Percentiles rank a stretch among this genome's conserved stretches.
These are phyloP conservation scores for Fonsecaea pedrosoi DNA, from an alignment of 2,329 filamentous ascomycete species.

Conservation along the genomic window DNA sequence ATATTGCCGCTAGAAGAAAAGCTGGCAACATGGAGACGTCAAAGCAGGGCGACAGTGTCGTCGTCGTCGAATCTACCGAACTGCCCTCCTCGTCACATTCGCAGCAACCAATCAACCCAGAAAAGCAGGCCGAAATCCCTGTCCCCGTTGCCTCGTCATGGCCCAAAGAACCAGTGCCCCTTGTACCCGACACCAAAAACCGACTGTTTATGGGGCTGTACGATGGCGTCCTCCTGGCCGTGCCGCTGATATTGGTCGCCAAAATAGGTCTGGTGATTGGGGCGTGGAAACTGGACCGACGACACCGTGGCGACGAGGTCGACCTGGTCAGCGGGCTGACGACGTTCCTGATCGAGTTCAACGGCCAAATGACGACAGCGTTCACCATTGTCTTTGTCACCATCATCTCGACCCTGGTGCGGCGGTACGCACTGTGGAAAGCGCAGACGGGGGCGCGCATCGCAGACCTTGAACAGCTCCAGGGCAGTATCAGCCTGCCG, in stretches of 20 bases:
- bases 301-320: constrained; percentile 12
- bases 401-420: constrained; percentile 26
- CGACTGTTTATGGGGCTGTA: constrained; percentile 17
- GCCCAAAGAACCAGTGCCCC: constrained; percentile 24
- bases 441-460: constrained; percentile 25
- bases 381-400: constrained; percentile 31
- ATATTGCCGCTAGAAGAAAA: not conserved
- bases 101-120: not conserved
- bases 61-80: not conserved
- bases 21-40: not conserved
- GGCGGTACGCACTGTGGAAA: constrained; percentile 26
- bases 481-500: constrained; percentile 23
- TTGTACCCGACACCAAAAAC: constrained; percentile 20
- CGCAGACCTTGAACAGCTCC: constrained; percentile 27
- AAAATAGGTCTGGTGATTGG: constrained; percentile 25
- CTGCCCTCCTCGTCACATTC: not conserved
- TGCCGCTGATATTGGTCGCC: constrained; percentile 17
- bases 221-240: constrained; percentile 17
- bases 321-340: constrained; percentile 24
- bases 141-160: constrained; percentile 8
- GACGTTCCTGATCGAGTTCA: constrained; percentile 23
- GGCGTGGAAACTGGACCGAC: constrained; percentile 22
- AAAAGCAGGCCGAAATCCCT: not conserved
- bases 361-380: constrained; percentile 24
- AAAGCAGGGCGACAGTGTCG: not conserved